Percentiles rank a stretch among this genome's conserved stretches.
Evolutionary conservation across 306 rosid species (phyloP).

Genomic region (Castanea mollissima): DNA sequence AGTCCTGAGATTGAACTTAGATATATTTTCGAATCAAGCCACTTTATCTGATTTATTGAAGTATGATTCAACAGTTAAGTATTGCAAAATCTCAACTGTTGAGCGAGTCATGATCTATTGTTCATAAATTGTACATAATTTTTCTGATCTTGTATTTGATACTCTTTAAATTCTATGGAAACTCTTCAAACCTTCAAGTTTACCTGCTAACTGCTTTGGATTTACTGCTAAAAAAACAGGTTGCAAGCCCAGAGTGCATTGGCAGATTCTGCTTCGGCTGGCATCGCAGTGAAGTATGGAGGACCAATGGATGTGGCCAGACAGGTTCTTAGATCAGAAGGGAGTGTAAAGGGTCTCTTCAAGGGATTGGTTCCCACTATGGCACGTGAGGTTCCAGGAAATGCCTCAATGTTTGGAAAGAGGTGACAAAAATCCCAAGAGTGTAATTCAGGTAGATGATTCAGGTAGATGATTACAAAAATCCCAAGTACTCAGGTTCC

Average conservation of each 20-base stretch:
- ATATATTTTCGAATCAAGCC: not conserved
- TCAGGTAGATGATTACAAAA: slow-evolving; percentile 86
- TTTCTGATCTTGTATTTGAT: no score
- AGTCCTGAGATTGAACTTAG: not conserved
- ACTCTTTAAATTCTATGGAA: not conserved
- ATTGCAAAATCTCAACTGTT: no score
- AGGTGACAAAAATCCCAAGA: slow-evolving; percentile 24
- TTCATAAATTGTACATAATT: no score
- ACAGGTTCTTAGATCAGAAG: slow-evolving; percentile 80
- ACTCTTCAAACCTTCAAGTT: not conserved
- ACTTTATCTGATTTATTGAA: no score
- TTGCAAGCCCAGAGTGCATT: slow-evolving; percentile 94
- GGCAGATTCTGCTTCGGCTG: slow-evolving; percentile 50
- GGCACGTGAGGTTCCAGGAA: slow-evolving; percentile 95
- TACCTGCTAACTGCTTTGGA: not conserved
- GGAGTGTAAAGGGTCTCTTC: slow-evolving; percentile 80
- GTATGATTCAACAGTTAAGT: no score
- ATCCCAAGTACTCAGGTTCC: slow-evolving; percentile 78
- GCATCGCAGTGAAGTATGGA: slow-evolving; percentile 68
- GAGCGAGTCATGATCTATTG: no score
- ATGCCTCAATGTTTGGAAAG: slow-evolving; percentile 90
- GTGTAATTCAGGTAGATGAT: slow-evolving; percentile 11
- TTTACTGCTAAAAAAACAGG: slow-evolving; percentile 37
- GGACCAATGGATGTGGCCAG: slow-evolving; percentile 96
- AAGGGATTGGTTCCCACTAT: slow-evolving; percentile 86